Evolutionary conservation across 305 asterid species (phyloP).

Genomic region (Stenogyne calaminthoides): DNA sequence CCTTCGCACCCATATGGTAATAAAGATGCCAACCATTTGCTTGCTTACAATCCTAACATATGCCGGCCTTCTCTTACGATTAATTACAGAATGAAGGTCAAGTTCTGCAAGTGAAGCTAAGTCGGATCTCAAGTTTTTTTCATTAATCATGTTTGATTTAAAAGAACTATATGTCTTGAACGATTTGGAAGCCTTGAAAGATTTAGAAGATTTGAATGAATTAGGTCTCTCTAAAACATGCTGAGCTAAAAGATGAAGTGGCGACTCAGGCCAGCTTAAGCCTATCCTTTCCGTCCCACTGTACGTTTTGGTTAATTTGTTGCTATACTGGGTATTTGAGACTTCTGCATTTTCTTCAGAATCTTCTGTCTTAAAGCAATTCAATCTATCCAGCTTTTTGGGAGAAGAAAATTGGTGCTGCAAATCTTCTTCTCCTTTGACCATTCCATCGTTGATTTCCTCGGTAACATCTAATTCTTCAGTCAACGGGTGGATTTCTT

Average conservation of each 20-base stretch:
- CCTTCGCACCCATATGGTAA: conserved; percentile 90
- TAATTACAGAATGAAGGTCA: conserved; percentile 77
- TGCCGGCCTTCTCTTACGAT: conserved; percentile 70
- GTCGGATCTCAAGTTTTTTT: conserved; percentile 43
- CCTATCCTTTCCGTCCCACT: conserved; percentile 78
- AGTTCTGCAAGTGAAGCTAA: conserved; percentile 61
- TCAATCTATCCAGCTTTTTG: conserved; percentile 52
- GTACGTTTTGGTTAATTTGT: conserved; percentile 46
- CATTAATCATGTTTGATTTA: conserved; percentile 42
- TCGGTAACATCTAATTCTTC: conserved; percentile 51
- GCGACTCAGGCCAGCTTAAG: conserved; percentile 88
- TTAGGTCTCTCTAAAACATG: conserved; percentile 53
- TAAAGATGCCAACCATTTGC: conserved; percentile 92
- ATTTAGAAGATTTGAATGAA: conserved; percentile 50
- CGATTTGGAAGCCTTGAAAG: conserved; percentile 57
- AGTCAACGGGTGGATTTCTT: conserved; percentile 64
- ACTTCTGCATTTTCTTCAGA: conserved; percentile 44
- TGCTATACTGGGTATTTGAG: conserved; percentile 35
- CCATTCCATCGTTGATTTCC: conserved; percentile 39
- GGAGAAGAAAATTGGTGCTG: conserved; percentile 54
- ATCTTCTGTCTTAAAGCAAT: conserved; percentile 54
- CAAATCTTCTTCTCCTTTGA: conserved; percentile 38
- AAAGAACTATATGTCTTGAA: conserved; percentile 60
- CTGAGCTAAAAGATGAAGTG: conserved; percentile 60
- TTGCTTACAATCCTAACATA: conserved; percentile 94